A percentile compares a stretch with the other conserved stretches of the same genome.
These are phyloP conservation scores for Coix lacrymajobi DNA, from an alignment of 176 grass and related monocot species.

Conservation along the genomic window DNA sequence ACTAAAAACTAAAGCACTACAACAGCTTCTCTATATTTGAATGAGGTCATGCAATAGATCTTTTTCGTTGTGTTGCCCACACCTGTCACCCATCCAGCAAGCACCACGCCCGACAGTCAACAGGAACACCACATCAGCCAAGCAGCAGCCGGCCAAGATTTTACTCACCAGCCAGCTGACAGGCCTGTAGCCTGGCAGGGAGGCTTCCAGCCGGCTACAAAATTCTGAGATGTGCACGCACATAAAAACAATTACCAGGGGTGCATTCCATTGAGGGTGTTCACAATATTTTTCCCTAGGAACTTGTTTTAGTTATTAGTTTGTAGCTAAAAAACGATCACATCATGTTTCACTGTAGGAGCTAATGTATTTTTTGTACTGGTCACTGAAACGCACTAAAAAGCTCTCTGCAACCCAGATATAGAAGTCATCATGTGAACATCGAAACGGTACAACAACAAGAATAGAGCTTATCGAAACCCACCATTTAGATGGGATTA, in stretches of 20 bases:
- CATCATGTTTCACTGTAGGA: not conserved
- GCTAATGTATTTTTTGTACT: not conserved
- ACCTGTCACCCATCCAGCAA: too few relatives aligned
- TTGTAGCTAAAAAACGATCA: not conserved
- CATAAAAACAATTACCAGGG: slow-evolving; percentile 13
- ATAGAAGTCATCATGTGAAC: not conserved
- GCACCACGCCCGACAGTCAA: too few relatives aligned
- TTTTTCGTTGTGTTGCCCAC: too few relatives aligned
- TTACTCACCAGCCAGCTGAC: too few relatives aligned
- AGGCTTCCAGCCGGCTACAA: not conserved
- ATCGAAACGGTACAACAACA: not conserved
- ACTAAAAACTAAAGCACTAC: too few relatives aligned
- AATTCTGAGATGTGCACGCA: slow-evolving; percentile 58
- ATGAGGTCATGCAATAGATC: too few relatives aligned
- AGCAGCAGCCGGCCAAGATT: too few relatives aligned
- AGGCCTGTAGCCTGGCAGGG: too few relatives aligned
- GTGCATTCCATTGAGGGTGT: not conserved
- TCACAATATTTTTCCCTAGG: slow-evolving; percentile 6
- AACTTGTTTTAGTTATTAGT: slow-evolving; percentile 4
- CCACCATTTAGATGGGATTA: not conserved
- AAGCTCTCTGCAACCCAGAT: not conserved
- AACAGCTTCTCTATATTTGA: too few relatives aligned
- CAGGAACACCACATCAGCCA: too few relatives aligned
- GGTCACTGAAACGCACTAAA: not conserved
- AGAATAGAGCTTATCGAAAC: not conserved